A percentile compares a stretch with the other conserved stretches of the same genome.
Evolutionary conservation across 768 basidiomycete genomes (phyloP).

Genomic region (Amanita thiersii): DNA sequence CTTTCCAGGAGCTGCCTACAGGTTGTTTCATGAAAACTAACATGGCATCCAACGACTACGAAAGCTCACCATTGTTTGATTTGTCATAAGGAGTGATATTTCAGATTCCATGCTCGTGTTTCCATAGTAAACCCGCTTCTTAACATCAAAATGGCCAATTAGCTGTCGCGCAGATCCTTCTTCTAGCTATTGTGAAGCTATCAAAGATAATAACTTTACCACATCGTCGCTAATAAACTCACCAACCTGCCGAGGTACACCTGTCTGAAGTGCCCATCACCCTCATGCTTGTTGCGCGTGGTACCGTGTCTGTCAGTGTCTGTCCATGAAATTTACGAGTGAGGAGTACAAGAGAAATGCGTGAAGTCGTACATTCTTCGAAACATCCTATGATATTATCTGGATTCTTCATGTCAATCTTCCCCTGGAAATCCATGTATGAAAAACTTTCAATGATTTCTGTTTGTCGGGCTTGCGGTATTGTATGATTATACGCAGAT

Average conservation of each 20-base stretch:
- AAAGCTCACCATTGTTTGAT: constrained; percentile 71
- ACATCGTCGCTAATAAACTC: constrained; percentile 19
- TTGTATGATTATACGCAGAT: constrained; percentile 65
- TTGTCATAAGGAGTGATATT: constrained; percentile 92
- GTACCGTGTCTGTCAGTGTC: constrained; percentile 43
- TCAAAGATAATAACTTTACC: background rate
- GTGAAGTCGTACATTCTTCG: constrained; percentile 72
- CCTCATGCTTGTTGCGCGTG: constrained; percentile 41
- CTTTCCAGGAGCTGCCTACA: constrained; percentile 79
- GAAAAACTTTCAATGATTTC: constrained; percentile 70
- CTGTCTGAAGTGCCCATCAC: constrained; percentile 60
- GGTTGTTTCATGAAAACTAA: background rate
- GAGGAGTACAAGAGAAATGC: background rate
- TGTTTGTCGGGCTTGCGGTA: constrained; percentile 58
- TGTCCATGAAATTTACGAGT: constrained; percentile 12
- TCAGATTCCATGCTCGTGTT: constrained; percentile 99
- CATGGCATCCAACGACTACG: background rate
- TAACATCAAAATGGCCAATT: constrained; percentile 72
- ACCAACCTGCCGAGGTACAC: constrained; percentile 88
- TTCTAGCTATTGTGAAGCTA: constrained; percentile 27
- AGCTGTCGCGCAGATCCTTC: constrained; percentile 65
- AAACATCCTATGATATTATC: constrained; percentile 67
- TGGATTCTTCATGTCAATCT: constrained; percentile 75
- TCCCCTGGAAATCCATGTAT: constrained; percentile 79
- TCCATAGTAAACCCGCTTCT: constrained; percentile 84